Evolutionary conservation across 805 yeast genomes (phyloP).

Genomic region (Candida fluviatilis): DNA sequence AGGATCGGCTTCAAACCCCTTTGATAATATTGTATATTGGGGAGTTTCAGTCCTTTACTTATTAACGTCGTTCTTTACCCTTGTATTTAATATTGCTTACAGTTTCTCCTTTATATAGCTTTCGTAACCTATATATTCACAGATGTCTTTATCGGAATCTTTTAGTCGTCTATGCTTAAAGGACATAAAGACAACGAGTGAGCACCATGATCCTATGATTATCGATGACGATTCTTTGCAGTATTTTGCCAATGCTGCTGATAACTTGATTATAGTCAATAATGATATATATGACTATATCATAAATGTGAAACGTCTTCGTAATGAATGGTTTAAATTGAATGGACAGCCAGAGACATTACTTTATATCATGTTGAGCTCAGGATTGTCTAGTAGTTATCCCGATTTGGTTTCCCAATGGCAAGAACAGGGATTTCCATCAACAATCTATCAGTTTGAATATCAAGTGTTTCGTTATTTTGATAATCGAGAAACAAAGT

Average conservation of each 20-base stretch:
- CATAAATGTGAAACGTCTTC: not conserved
- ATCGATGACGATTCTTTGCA: not conserved
- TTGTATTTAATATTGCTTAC: no score
- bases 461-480: not conserved
- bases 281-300: not conserved
- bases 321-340: slow-evolving; percentile 2
- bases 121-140: no score
- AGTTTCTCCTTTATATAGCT: no score
- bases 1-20: no score
- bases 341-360: not conserved
- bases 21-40: no score
- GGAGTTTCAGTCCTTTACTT: no score
- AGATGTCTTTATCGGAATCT: slow-evolving; percentile 2
- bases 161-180: not conserved
- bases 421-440: not conserved
- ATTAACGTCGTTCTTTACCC: no score
- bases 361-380: not conserved
- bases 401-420: slow-evolving; percentile 1
- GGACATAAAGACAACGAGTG: not conserved
- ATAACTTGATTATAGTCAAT: not conserved
- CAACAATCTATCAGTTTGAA: slow-evolving; percentile 4
- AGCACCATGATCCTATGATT: not conserved
- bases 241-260: not conserved
- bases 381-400: not conserved
- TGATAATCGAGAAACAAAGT: not conserved